Base-by-base conservation (phyloP, 257 asterid genomes). In the Handroanthus guayacan region DNA sequence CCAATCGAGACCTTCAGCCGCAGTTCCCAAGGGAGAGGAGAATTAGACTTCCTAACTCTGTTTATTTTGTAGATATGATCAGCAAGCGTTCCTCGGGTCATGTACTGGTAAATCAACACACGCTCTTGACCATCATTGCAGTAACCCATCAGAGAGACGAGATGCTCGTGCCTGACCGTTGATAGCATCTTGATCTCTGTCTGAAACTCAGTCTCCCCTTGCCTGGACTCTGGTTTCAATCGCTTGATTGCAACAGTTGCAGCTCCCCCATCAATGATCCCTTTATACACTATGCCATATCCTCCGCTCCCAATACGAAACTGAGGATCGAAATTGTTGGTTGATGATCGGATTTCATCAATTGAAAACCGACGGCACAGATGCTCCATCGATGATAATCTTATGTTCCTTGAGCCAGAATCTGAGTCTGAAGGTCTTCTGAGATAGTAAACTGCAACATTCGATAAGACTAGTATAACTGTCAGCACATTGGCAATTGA, bases 261-360 rank as follows among this genome's bases (percentile, higher is more conserved):
- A 4, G 77, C 72, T 54, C 91, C 93, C n/a, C 67, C 65, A 41
- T 89, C 89, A 18, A 91, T 84, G 34, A 48, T 72, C 66, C 97
- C 92, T 82, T 81, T 91, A 16, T 86, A 91, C 65, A 89, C 97
- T 67, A 72, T 79, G n/a, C 95, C 97, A 47, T 87, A 86, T 62
- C 97, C 97, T 62, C 92, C 97, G 25, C 86, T 85, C 13, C 97
- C 95, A 10, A 91, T 91, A 39, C 82, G 75, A 61, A 83, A 72
- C 56, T 71, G 75, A 64, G 82, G 80, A 70, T 80, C 78, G 70
- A 91, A 91, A 68, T 81, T 57, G 77, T 85, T 76, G 67, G 95
- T 91, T 52, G 89, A 50, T 34, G 75, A 75, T 57, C 71, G 81
- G 68, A 91, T 86, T 80, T 89, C 95, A 36, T 81, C 84, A 62